Conservation (phyloP, 768 basidiomycete genomes). For the Artomyces pyxidatus region DNA sequence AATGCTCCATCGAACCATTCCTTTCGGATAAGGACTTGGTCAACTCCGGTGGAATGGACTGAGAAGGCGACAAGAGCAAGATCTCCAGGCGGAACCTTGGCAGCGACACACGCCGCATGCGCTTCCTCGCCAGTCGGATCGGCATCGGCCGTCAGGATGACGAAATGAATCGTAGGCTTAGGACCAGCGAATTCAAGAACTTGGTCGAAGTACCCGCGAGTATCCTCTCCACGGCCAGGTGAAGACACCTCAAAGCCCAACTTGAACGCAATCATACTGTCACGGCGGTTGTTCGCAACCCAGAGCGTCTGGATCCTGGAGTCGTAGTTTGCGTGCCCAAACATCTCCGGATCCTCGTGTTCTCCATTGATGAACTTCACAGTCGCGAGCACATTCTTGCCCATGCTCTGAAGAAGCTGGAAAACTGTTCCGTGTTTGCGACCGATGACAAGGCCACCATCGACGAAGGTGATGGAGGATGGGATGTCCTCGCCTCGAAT, state of each 20-base stretch:
- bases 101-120: constrained; percentile 75
- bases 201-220: constrained; percentile 66
- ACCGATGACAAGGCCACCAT: constrained; percentile 78
- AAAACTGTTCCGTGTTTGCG: constrained; percentile 79
- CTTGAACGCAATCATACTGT: constrained; percentile 77
- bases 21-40: constrained; percentile 78
- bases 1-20: constrained; percentile 80
- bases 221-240: constrained; percentile 52
- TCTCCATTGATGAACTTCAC: constrained; percentile 67
- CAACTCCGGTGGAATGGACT: constrained; percentile 84
- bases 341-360: constrained; percentile 78
- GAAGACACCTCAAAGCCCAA: constrained; percentile 56
- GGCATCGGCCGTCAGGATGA: constrained; percentile 77
- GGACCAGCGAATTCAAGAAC: constrained; percentile 77
- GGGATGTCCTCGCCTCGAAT: constrained; percentile 75
- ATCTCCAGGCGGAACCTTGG: constrained; percentile 68
- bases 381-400: constrained; percentile 66
- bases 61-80: constrained; percentile 80
- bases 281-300: constrained; percentile 80
- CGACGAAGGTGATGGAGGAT: constrained; percentile 79
- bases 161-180: constrained; percentile 83
- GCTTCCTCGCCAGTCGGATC: constrained; percentile 80
- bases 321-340: constrained; percentile 82
- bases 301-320: constrained; percentile 78
- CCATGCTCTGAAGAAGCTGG: constrained; percentile 72